Conservation (phyloP, 2,329 filamentous ascomycete genomes). For the Fonsecaea erecta region DNA sequence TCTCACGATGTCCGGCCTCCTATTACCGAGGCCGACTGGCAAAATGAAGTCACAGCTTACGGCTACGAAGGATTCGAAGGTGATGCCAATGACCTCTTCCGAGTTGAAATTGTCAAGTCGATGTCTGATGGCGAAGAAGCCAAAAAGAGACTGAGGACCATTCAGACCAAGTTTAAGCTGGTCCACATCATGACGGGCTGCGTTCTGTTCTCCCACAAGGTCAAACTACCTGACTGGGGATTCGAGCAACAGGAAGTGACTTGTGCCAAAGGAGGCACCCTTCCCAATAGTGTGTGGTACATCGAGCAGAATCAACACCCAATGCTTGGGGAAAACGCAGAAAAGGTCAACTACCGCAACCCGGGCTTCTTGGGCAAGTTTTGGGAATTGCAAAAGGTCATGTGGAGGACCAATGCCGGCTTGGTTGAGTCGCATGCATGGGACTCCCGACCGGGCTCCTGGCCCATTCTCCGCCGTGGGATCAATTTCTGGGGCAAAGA, state of each 20-base stretch:
- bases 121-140: conserved; percentile 78
- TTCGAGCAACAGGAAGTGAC: conserved; percentile 99
- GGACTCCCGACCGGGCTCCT: conserved; percentile 92
- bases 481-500: conserved; percentile 99
- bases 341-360: conserved; percentile 94
- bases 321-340: conserved; percentile 71
- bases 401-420: conserved; percentile 98
- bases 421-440: conserved; percentile 95
- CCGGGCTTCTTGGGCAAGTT: conserved; percentile 98
- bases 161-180: conserved; percentile 94
- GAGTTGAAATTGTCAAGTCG: conserved; percentile 89
- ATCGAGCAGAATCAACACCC: conserved; percentile 90
- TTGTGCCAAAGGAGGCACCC: conserved; percentile 84
- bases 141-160: conserved; percentile 85
- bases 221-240: conserved; percentile 97
- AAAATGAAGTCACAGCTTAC: conserved; percentile 95
- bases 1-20: conserved; percentile 92
- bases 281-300: conserved; percentile 98
- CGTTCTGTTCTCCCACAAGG: conserved; percentile 95
- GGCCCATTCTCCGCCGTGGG: conserved; percentile 88
- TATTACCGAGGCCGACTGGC: conserved; percentile 87
- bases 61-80: conserved; percentile 96
- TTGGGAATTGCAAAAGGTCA: conserved; percentile 94
- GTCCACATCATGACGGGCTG: conserved; percentile 97
- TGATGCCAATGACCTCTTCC: conserved; percentile 95